phyloP scores from a whole-genome alignment of 257 asterid genomes.

The Lithospermum erythrorhizon region DNA sequence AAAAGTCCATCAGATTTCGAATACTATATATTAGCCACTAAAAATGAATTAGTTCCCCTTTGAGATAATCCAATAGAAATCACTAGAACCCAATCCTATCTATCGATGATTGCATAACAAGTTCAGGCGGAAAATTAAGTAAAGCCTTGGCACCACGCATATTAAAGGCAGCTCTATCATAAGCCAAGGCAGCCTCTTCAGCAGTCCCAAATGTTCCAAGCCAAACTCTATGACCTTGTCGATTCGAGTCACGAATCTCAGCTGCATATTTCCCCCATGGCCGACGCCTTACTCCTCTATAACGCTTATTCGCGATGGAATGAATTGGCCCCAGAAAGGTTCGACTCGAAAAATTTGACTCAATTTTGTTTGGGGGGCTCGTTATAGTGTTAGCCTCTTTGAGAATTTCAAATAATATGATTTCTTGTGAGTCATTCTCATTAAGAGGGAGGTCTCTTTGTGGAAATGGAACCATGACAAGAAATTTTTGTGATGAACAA shows the following conservation, averaged over 20 bases:
- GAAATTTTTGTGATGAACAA: no score
- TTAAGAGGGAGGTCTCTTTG: slow-evolving; percentile 36
- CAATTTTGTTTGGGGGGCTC: slow-evolving; percentile 1
- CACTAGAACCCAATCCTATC: neutral
- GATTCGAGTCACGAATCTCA: slow-evolving; percentile 48
- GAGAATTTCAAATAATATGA: slow-evolving; percentile 34
- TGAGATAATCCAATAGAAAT: no score
- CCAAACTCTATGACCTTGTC: slow-evolving; percentile 47
- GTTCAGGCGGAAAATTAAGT: slow-evolving; percentile 44
- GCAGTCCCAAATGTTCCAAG: slow-evolving; percentile 56
- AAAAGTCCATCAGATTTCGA: no score
- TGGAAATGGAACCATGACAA: slow-evolving; percentile 19
- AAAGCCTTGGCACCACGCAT: slow-evolving; percentile 60
- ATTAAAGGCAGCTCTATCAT: slow-evolving; percentile 49
- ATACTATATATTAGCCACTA: no score
- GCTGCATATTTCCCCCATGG: slow-evolving; percentile 70
- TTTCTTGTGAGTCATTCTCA: slow-evolving; percentile 66
- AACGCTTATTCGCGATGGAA: slow-evolving; percentile 26
- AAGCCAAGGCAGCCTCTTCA: slow-evolving; percentile 61
- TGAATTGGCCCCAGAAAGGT: slow-evolving; percentile 15
- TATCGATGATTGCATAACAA: slow-evolving; percentile 8
- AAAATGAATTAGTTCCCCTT: no score
- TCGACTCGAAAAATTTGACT: neutral
- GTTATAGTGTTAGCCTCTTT: slow-evolving; percentile 37
- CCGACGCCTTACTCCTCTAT: slow-evolving; percentile 55